Conservation (phyloP, 768 basidiomycete species). For the Trametes villosa region DNA sequence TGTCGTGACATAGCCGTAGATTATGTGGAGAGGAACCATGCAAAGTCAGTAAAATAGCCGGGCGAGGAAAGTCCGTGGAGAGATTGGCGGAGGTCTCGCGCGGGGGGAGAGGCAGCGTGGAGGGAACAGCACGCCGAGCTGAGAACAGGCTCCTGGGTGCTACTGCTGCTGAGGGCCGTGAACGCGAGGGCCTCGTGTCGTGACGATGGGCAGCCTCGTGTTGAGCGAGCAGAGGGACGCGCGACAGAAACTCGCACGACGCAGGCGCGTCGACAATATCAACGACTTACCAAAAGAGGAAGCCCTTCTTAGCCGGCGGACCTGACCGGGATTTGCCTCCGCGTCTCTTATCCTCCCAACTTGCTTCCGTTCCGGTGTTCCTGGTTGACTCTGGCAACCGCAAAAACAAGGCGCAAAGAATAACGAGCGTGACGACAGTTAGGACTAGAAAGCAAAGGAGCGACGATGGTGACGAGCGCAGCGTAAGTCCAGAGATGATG, state of each 20-base stretch:
- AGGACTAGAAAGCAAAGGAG: conserved; percentile 9
- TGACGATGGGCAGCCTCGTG: conserved; percentile 35
- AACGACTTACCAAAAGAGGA: conserved; percentile 29
- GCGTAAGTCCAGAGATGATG: conserved; percentile 14
- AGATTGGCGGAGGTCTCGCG: conserved; percentile 34
- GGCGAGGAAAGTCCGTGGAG: conserved; percentile 23
- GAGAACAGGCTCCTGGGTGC: conserved; percentile 31
- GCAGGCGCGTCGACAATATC: conserved; percentile 24
- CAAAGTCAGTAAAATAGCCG: conserved; percentile 30
- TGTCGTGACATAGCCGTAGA: conserved; percentile 36
- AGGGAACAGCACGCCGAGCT: conserved; percentile 32
- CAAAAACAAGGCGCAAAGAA: not conserved
- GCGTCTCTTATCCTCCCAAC: conserved; percentile 1
- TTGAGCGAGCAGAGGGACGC: conserved; percentile 29
- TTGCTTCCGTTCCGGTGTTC: conserved; percentile 5
- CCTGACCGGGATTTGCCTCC: conserved; percentile 24
- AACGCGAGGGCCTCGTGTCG: conserved; percentile 38
- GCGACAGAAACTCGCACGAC: conserved; percentile 21
- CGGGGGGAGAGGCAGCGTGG: conserved; percentile 20
- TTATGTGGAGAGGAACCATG: conserved; percentile 29
- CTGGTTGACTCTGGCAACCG: not conserved
- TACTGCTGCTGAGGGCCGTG: conserved; percentile 31
- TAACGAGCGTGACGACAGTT: not conserved
- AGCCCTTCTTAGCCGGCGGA: conserved; percentile 11
- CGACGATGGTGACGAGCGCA: conserved; percentile 8